Percentiles rank a stretch among this genome's conserved stretches.
phyloP scores from a whole-genome alignment of 257 asterid genomes.

The Ligustrum vulgare region DNA sequence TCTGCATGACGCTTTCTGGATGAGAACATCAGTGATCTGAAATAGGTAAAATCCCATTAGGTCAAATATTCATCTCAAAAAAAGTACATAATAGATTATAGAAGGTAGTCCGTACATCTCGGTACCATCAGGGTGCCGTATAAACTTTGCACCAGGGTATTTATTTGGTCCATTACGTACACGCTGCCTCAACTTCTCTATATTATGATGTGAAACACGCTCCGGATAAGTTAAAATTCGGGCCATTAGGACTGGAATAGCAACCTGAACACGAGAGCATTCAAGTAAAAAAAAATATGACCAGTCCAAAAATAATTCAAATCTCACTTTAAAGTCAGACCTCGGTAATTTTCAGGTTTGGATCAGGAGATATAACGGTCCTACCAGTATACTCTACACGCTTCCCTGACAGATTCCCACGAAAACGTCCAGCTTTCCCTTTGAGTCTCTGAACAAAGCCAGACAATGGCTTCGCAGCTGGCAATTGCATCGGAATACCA shows the following conservation, averaged over 20 bases:
- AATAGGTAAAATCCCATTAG: slow-evolving; percentile 14
- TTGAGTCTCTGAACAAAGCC: slow-evolving; percentile 96
- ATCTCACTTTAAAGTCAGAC: slow-evolving; percentile 35
- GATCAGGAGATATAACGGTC: slow-evolving; percentile 97
- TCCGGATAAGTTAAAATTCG: slow-evolving; percentile 82
- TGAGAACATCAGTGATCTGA: slow-evolving; percentile 60
- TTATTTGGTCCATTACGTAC: slow-evolving; percentile 90
- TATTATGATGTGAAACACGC: slow-evolving; percentile 88
- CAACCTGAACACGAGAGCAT: slow-evolving; percentile 57
- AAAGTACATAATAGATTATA: not conserved
- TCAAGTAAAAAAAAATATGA: slow-evolving; percentile 16
- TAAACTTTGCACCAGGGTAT: slow-evolving; percentile 90
- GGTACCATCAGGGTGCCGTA: slow-evolving; percentile 69
- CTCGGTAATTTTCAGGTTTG: slow-evolving; percentile 86
- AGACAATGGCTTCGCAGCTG: slow-evolving; percentile 51
- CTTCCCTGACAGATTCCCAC: slow-evolving; percentile 91
- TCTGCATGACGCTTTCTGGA: slow-evolving; percentile 74
- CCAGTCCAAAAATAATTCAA: slow-evolving; percentile 1
- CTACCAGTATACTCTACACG: slow-evolving; percentile 97
- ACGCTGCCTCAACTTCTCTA: slow-evolving; percentile 88
- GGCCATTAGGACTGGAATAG: slow-evolving; percentile 85
- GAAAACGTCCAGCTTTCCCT: slow-evolving; percentile 94
- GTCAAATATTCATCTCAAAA: not conserved
- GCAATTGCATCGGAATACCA: slow-evolving; percentile 43
- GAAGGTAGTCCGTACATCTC: slow-evolving; percentile 58